Conservation (phyloP, 768 basidiomycete genomes). For the Tricholoma furcatifolium region DNA sequence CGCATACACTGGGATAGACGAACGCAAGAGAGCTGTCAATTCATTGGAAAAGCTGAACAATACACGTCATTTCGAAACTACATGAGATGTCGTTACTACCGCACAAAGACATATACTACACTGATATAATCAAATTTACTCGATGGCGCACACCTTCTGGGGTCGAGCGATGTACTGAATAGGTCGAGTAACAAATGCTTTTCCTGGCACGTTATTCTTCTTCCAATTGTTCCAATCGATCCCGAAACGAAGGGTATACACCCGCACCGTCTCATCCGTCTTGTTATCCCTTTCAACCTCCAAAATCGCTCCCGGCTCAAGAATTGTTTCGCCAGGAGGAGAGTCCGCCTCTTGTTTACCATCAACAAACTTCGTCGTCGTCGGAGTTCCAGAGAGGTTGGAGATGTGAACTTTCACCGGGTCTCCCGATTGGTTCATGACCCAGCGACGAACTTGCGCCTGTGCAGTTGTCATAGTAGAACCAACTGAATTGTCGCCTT, state of each 20-base stretch:
- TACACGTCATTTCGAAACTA: too few species aligned
- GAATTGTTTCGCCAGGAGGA: background rate
- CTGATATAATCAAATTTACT: background rate
- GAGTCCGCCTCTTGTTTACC: background rate
- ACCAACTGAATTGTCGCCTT: background rate
- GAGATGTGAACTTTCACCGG: slow-evolving; percentile 2
- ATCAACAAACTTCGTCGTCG: background rate
- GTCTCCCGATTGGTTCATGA: slow-evolving; percentile 9
- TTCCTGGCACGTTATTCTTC: background rate
- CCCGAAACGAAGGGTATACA: slow-evolving; percentile 1
- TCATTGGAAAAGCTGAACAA: too few species aligned
- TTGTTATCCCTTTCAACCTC: background rate
- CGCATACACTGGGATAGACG: too few species aligned
- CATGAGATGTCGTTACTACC: too few species aligned
- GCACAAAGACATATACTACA: too few species aligned
- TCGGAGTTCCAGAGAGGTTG: background rate
- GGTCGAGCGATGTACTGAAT: background rate
- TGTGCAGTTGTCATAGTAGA: background rate
- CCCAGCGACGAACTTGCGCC: background rate
- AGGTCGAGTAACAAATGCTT: background rate
- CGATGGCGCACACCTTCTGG: slow-evolving; percentile 5
- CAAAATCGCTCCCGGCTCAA: slow-evolving; percentile 3
- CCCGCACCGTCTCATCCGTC: slow-evolving; percentile 2
- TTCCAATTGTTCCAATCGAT: background rate
- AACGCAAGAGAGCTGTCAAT: too few species aligned